Base-by-base conservation (phyloP, 306 rosid species). In the Castanospermum australe region DNA sequence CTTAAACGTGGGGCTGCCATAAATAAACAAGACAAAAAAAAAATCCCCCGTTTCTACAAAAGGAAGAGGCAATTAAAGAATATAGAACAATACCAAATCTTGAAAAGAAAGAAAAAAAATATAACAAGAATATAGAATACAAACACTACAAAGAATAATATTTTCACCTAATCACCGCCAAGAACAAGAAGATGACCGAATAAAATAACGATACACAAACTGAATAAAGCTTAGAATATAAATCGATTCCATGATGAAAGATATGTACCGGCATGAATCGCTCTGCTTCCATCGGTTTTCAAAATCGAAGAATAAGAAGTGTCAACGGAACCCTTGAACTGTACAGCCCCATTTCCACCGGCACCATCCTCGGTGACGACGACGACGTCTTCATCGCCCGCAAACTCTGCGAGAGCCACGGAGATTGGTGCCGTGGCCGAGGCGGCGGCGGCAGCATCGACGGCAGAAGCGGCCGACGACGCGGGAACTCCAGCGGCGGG, bases 221-320 rank as follows among this genome's bases (percentile, higher is more conserved):
- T 28, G 32, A 28, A 28, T 28, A 28, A 28, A 28, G 32, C 32
- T 28, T 28, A 28, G 32, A 28, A 28, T 28, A 28, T 28, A 1
- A 47, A 11, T 24, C 36, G 3, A 28, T 28, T 1, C 1, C 32
- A 18, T 15, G 2, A 68, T 0, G 15, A 51, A 45, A 20, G 24
- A 8, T 39, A 12, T 71, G n/a, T 72, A 94, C 99, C 99, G 15
- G 97, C 97, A 89, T 94, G 99, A 84, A 94, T 87, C 17, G 92
- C 80, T 55, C 82, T 67, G 80, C 99, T 92, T 78, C 91, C 97
- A 85, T 92, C 97, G 67, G 84, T 86, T 87, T 87, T 84, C 82
- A 94, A 88, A 74, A 92, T 87, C 44, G 95, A 87, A 77, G 88
- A 84, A 73, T 83, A 86, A 82, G 90, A 84, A 41, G 65, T 64